phyloP scores from a whole-genome alignment of 345 rosid genomes.

The Eucalyptus sp. region DNA sequence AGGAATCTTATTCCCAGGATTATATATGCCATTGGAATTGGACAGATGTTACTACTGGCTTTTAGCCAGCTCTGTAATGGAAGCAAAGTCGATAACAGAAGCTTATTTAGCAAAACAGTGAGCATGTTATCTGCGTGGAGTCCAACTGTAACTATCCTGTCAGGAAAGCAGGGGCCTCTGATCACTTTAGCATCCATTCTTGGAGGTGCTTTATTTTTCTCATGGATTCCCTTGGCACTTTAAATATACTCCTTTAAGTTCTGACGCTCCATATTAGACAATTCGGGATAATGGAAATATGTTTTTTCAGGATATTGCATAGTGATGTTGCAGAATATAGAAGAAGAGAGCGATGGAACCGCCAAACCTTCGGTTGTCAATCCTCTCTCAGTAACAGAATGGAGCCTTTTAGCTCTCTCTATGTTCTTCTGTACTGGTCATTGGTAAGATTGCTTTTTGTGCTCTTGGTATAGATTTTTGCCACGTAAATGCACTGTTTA shows the following conservation, averaged over 20 bases:
- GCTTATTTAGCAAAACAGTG: slow-evolving; percentile 23
- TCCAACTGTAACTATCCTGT: slow-evolving; percentile 58
- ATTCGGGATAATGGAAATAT: neutral
- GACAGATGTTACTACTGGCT: slow-evolving; percentile 46
- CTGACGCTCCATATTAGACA: neutral
- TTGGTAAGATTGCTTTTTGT: slow-evolving; percentile 31
- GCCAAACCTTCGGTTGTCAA: slow-evolving; percentile 10
- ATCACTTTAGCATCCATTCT: slow-evolving; percentile 46
- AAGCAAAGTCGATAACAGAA: slow-evolving; percentile 9
- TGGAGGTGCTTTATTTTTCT: slow-evolving; percentile 37
- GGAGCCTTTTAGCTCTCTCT: slow-evolving; percentile 76
- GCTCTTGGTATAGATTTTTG: neutral
- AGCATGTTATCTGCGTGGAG: slow-evolving; percentile 67
- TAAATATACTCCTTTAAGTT: neutral
- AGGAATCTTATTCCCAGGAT: slow-evolving; percentile 47
- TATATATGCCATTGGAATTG: slow-evolving; percentile 39
- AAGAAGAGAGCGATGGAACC: slow-evolving; percentile 10
- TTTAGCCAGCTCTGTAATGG: slow-evolving; percentile 6
- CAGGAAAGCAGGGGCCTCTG: slow-evolving; percentile 83
- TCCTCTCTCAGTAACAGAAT: slow-evolving; percentile 60
- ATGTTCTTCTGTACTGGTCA: slow-evolving; percentile 90
- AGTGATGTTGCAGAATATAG: slow-evolving; percentile 42
- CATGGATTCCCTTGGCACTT: neutral
- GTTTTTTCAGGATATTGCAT: slow-evolving; percentile 74
- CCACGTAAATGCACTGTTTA: neutral